phyloP scores from a whole-genome alignment of 176 grass and related monocot genomes.

The Musa itinerans region DNA sequence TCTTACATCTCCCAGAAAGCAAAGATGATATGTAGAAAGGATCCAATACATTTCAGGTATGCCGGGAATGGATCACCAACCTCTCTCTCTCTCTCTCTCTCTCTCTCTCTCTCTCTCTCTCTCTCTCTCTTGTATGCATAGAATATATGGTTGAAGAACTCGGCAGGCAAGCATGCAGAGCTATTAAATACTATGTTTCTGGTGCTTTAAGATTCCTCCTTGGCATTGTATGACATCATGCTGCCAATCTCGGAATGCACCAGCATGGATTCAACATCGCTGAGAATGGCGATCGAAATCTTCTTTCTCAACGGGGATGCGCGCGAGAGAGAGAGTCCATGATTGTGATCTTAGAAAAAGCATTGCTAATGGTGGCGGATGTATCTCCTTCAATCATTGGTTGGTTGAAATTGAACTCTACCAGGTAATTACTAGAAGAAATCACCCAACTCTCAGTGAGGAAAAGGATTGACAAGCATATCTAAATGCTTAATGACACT shows the following conservation, averaged over 20 bases:
- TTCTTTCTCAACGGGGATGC: too few species aligned
- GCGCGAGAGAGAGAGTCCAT: too few species aligned
- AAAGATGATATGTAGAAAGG: constrained; percentile 39
- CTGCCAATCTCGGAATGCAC: too few species aligned
- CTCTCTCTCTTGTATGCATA: neutral
- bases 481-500: neutral
- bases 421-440: neutral
- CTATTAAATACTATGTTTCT: neutral
- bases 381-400: neutral
- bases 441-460: neutral
- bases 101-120: neutral
- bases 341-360: too few species aligned
- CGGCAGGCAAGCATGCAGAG: neutral
- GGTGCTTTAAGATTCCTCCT: constrained; percentile 16
- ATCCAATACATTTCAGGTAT: constrained; percentile 81
- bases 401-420: neutral
- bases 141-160: too few species aligned
- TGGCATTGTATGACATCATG: too few species aligned
- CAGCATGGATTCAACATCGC: too few species aligned
- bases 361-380: too few species aligned
- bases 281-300: too few species aligned
- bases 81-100: neutral
- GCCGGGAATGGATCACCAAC: neutral
- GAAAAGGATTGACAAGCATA: neutral
- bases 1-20: constrained; percentile 53